Conservation (phyloP, 768 basidiomycete species). For the Phylloporus sp. region DNA sequence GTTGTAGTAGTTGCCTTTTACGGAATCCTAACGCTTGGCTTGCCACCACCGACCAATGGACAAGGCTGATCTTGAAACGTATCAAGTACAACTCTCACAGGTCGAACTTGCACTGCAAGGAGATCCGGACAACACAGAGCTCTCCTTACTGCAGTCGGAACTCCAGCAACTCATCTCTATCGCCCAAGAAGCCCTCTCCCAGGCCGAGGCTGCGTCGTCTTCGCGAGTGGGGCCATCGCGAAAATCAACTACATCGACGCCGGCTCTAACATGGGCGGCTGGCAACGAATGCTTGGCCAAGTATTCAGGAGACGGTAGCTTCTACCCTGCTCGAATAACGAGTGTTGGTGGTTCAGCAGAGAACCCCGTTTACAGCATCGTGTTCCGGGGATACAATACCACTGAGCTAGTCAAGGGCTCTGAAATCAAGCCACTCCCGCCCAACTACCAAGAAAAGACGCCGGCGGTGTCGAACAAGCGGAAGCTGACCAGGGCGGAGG, state of each 20-base stretch:
- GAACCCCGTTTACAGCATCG: slow-evolving; percentile 82
- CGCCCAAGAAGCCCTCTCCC: slow-evolving; percentile 66
- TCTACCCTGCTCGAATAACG: slow-evolving; percentile 88
- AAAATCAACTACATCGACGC: slow-evolving; percentile 48
- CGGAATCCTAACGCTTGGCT: slow-evolving; percentile 9
- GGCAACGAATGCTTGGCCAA: slow-evolving; percentile 86
- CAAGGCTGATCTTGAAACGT: slow-evolving; percentile 80
- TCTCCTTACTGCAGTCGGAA: slow-evolving; percentile 69
- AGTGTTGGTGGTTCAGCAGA: slow-evolving; percentile 78
- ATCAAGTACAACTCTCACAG: slow-evolving; percentile 86
- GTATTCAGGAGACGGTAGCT: slow-evolving; percentile 78
- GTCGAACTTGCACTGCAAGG: slow-evolving; percentile 75
- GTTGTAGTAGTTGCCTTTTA: slow-evolving; percentile 15
- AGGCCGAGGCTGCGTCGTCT: slow-evolving; percentile 61
- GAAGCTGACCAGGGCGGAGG: slow-evolving; percentile 74
- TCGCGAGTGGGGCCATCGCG: slow-evolving; percentile 54
- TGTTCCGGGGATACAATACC: slow-evolving; percentile 90
- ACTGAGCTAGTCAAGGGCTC: slow-evolving; percentile 77
- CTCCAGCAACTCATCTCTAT: slow-evolving; percentile 81
- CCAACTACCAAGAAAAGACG: slow-evolving; percentile 47
- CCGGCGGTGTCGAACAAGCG: slow-evolving; percentile 56
- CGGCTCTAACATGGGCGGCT: slow-evolving; percentile 62
- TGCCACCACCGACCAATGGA: slow-evolving; percentile 30
- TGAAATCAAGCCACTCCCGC: slow-evolving; percentile 67
- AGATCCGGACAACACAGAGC: slow-evolving; percentile 73